Percentiles rank a stretch among this genome's conserved stretches.
Conservation (phyloP, 1,284 basidiomycete genomes). For the Apiotrichum laibachii region DNA sequence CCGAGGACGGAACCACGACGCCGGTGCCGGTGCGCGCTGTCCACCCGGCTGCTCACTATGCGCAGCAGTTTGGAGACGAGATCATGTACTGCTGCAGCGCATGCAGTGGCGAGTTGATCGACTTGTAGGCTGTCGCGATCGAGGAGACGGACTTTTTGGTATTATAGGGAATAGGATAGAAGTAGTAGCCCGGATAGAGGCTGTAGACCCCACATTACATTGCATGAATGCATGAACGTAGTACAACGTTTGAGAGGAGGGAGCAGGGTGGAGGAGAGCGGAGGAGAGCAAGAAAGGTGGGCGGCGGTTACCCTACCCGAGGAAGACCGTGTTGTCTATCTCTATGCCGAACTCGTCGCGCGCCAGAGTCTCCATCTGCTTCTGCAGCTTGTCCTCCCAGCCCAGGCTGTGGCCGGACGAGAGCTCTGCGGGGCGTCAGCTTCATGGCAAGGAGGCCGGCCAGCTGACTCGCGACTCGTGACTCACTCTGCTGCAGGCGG, state of each 20-base stretch:
- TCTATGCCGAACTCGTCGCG: conserved; percentile 55
- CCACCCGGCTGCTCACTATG: not conserved
- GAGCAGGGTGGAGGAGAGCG: not conserved
- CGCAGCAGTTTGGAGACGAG: conserved; percentile 50
- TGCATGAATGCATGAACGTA: conserved; percentile 7
- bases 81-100: conserved; percentile 51
- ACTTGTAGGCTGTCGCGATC: conserved; percentile 29
- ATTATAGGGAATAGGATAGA: not conserved
- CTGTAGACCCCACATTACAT: conserved; percentile 9
- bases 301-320: conserved; percentile 46
- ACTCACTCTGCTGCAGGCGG: conserved; percentile 44
- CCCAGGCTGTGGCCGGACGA: conserved; percentile 38
- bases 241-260: not conserved
- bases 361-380: conserved; percentile 52
- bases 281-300: not conserved
- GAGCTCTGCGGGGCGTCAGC: conserved; percentile 2
- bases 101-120: conserved; percentile 49
- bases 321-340: conserved; percentile 50
- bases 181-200: not conserved
- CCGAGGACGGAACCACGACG: conserved; percentile 4
- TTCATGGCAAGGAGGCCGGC: not conserved
- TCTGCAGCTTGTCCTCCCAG: conserved; percentile 48
- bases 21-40: not conserved
- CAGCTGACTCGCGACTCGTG: not conserved
- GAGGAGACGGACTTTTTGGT: not conserved